These are phyloP conservation scores for Boletus reticulatus DNA, from an alignment of 768 basidiomycete genomes.

Conservation along the genomic window DNA sequence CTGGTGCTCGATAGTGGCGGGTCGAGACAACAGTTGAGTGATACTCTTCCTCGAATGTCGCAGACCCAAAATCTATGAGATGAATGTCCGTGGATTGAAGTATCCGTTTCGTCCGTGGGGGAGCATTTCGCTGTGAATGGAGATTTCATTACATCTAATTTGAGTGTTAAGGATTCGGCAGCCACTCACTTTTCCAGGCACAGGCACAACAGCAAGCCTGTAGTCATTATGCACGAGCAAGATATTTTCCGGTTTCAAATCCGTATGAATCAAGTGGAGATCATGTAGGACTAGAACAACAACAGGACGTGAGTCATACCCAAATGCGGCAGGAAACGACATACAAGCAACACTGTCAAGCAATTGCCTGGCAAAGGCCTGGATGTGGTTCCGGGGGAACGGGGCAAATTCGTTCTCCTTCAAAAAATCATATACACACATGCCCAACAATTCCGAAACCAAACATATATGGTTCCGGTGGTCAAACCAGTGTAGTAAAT, in stretches of 20 bases:
- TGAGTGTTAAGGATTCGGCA: background rate
- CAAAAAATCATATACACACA: conserved; percentile 98
- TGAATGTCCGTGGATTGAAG: conserved; percentile 88
- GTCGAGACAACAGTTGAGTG: conserved; percentile 98
- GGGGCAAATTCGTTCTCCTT: conserved; percentile 97
- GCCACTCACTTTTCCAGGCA: conserved; percentile 60
- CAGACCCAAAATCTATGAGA: conserved; percentile 97
- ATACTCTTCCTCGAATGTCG: conserved; percentile 97
- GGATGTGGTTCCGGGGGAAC: conserved; percentile 95
- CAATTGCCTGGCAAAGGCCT: conserved; percentile 90
- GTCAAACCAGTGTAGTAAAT: conserved; percentile 92
- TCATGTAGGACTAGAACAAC: conserved; percentile 76
- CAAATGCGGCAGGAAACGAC: conserved; percentile 32
- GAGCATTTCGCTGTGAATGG: conserved; percentile 54
- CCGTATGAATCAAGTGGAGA: conserved; percentile 91
- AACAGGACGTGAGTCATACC: conserved; percentile 1
- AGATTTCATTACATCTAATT: conserved; percentile 11
- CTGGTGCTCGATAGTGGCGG: conserved; percentile 96
- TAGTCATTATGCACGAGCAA: conserved; percentile 86
- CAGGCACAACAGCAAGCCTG: conserved; percentile 54
- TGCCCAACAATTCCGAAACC: conserved; percentile 92
- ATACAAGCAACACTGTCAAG: conserved; percentile 91
- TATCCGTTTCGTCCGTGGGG: conserved; percentile 70
- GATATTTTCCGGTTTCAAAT: conserved; percentile 99
- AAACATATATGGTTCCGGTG: conserved; percentile 97